These are phyloP conservation scores for Dryas drummondii DNA, from an alignment of 306 rosid genomes.

Conservation along the genomic window DNA sequence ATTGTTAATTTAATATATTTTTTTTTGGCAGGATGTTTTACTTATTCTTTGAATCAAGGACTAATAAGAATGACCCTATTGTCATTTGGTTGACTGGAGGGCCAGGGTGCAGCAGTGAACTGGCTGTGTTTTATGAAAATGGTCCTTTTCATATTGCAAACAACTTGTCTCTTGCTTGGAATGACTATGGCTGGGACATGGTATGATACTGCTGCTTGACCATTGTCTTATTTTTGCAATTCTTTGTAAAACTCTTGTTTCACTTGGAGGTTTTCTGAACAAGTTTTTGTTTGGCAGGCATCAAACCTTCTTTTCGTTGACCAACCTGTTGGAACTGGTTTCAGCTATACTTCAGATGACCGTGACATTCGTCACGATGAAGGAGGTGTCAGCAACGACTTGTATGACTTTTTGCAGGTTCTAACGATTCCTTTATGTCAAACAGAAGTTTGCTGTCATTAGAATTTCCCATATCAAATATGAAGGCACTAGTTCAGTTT, in stretches of 20 bases:
- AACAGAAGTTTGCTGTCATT: not conserved
- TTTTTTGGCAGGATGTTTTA: slow-evolving; percentile 75
- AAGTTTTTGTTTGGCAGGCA: slow-evolving; percentile 46
- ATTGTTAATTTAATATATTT: not conserved
- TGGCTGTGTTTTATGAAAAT: slow-evolving; percentile 86
- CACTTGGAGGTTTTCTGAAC: not conserved
- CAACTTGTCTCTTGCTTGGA: slow-evolving; percentile 76
- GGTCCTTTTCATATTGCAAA: slow-evolving; percentile 79
- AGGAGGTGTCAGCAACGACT: slow-evolving; percentile 76
- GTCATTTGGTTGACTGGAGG: slow-evolving; percentile 96
- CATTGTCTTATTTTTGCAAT: too few relatives aligned
- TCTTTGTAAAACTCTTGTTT: too few relatives aligned
- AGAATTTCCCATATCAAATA: too few relatives aligned
- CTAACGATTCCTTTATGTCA: not conserved
- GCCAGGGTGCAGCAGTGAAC: slow-evolving; percentile 94
- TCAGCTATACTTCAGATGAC: slow-evolving; percentile 70
- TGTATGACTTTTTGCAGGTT: slow-evolving; percentile 92
- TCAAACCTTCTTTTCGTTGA: slow-evolving; percentile 83
- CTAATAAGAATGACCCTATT: slow-evolving; percentile 53
- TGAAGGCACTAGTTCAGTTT: not conserved
- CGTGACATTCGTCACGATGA: slow-evolving; percentile 75
- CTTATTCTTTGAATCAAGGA: slow-evolving; percentile 89
- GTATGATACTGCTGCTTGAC: slow-evolving; percentile 22
- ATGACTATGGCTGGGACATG: slow-evolving; percentile 91
- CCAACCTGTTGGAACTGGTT: slow-evolving; percentile 94